Conservation (phyloP, 2,329 filamentous ascomycete species). For the Calycina marina region DNA sequence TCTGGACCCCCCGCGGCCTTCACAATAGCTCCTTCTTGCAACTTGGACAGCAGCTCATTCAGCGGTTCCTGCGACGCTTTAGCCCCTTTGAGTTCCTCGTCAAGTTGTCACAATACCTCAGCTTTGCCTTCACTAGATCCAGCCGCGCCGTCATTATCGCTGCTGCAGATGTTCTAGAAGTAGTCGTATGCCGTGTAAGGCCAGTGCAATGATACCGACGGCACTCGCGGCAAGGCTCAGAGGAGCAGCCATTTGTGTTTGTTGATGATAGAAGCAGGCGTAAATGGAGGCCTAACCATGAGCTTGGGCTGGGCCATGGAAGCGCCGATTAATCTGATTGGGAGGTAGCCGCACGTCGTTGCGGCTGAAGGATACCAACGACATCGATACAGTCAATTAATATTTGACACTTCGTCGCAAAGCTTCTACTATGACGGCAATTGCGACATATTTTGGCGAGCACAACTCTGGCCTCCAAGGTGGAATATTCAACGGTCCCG, state of each 20-base stretch:
- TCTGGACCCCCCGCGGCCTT: slow-evolving; percentile 9
- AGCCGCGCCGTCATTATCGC: slow-evolving; percentile 9
- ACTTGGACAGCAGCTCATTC: slow-evolving; percentile 12
- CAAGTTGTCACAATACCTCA: slow-evolving; percentile 12
- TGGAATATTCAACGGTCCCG: not conserved
- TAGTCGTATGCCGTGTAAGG: slow-evolving; percentile 20
- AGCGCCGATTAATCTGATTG: slow-evolving; percentile 5
- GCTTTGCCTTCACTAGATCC: slow-evolving; percentile 7
- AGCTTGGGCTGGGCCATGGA: slow-evolving; percentile 4
- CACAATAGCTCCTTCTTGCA: slow-evolving; percentile 13
- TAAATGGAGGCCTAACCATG: slow-evolving; percentile 1
- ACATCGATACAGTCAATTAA: not conserved
- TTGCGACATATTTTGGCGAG: not conserved
- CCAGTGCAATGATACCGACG: slow-evolving; percentile 20
- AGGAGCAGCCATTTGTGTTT: slow-evolving; percentile 12
- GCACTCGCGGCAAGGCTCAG: slow-evolving; percentile 22
- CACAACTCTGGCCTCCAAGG: not conserved
- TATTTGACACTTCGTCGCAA: not conserved
- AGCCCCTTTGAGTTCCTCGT: slow-evolving; percentile 12
- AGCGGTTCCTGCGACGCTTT: slow-evolving; percentile 14
- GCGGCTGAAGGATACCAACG: slow-evolving; percentile 8
- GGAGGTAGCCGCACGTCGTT: slow-evolving; percentile 4
- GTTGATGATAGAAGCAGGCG: slow-evolving; percentile 3
- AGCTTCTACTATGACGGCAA: not conserved
- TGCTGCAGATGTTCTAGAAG: slow-evolving; percentile 21